Conservation (phyloP, 192 early-diverging fungal genomes). For the Backusella tuberculispora region DNA sequence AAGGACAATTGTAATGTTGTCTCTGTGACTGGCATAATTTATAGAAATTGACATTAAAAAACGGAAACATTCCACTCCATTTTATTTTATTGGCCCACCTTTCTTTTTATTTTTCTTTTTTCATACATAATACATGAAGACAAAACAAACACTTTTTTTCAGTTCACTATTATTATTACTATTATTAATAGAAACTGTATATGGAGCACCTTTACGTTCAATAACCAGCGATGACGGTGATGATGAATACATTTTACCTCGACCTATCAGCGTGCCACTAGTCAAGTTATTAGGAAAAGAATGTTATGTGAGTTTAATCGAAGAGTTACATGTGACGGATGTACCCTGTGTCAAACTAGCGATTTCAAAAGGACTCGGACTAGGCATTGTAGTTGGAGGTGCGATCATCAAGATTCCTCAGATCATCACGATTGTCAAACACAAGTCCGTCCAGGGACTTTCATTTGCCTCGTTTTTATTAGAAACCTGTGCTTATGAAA, state of each 20-base stretch:
- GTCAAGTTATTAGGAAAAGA: constrained; percentile 76
- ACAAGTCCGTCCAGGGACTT: constrained; percentile 75
- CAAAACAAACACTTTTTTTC: not conserved
- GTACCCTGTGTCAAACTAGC: constrained; percentile 76
- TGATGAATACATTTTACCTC: constrained; percentile 45
- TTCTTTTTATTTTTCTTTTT: too few relatives aligned
- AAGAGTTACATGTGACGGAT: constrained; percentile 68
- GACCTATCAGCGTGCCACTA: constrained; percentile 61
- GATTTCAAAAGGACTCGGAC: constrained; percentile 88
- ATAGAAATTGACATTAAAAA: too few relatives aligned
- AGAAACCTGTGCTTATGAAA: constrained; percentile 83
- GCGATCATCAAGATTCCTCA: constrained; percentile 95
- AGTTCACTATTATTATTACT: not conserved
- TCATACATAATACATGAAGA: too few relatives aligned
- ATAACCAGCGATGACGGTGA: not conserved
- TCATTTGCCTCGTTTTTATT: constrained; percentile 80
- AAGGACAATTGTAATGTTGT: too few relatives aligned
- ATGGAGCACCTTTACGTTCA: not conserved
- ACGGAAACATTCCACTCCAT: too few relatives aligned
- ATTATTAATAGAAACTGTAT: not conserved
- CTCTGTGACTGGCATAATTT: too few relatives aligned
- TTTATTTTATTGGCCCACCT: too few relatives aligned
- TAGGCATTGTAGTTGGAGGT: constrained; percentile 91
- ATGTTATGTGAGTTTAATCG: constrained; percentile 77
- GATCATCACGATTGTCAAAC: constrained; percentile 85